phyloP scores from a whole-genome alignment of 345 rosid genomes.

The Ailanthus altissimus region DNA sequence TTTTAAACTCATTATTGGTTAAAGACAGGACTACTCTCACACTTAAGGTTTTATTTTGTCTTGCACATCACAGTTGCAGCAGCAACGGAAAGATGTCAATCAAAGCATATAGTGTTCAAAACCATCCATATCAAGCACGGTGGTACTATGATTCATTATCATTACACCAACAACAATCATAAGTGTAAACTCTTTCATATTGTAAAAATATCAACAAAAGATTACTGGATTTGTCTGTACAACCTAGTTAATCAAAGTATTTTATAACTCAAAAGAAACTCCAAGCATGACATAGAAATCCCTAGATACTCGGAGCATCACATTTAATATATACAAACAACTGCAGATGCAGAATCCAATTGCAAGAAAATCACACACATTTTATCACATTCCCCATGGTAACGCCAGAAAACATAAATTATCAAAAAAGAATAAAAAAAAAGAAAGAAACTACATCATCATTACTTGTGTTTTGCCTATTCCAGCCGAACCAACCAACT shows the following conservation, averaged over 20 bases:
- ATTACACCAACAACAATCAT: neutral
- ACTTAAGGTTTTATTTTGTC: neutral
- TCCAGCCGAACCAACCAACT: conserved; percentile 86
- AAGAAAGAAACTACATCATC: neutral
- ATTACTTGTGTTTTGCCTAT: conserved; percentile 83
- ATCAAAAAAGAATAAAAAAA: neutral
- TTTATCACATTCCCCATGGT: neutral
- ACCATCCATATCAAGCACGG: neutral
- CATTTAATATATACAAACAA: neutral
- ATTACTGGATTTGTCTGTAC: neutral
- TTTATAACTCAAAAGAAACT: neutral
- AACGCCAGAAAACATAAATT: neutral
- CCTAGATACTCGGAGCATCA: neutral
- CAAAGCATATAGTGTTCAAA: neutral
- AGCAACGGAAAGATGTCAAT: neutral
- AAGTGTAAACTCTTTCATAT: neutral
- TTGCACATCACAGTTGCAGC: neutral
- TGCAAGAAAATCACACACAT: neutral
- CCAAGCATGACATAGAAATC: neutral
- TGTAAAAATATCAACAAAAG: neutral
- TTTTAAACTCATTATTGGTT: neutral
- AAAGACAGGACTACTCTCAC: neutral
- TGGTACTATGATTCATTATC: neutral
- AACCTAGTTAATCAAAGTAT: neutral
- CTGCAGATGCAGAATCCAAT: neutral